Percentiles rank a stretch among this genome's conserved stretches.
Evolutionary conservation across 2,329 filamentous ascomycete species (phyloP).

Genomic region (Pseudonectria foliicola): DNA sequence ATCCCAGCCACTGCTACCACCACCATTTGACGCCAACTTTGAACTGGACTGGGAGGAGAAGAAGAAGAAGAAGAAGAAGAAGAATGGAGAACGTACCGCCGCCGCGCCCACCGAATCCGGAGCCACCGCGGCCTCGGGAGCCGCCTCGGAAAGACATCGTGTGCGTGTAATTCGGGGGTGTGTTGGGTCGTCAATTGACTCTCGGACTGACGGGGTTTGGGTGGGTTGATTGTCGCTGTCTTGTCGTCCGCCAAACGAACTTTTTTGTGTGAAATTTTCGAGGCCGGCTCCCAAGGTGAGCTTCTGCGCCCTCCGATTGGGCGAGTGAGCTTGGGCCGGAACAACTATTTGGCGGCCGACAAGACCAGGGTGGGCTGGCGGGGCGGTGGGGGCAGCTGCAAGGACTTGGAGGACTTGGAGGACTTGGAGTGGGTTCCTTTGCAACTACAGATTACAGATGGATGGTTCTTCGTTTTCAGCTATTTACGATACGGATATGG

Average conservation of each 20-base stretch:
- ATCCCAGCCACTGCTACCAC: too few relatives aligned
- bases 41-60: neutral
- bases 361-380: slow-evolving; percentile 2
- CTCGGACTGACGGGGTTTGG: neutral
- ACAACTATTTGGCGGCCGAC: slow-evolving; percentile 12
- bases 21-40: too few relatives aligned
- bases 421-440: too few relatives aligned
- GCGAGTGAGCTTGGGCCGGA: slow-evolving; percentile 7
- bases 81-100: slow-evolving; percentile 23
- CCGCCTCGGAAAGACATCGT: slow-evolving; percentile 34
- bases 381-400: slow-evolving; percentile 6
- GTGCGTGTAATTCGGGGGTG: slow-evolving; percentile 7
- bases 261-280: slow-evolving; percentile 27
- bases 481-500: too few relatives aligned
- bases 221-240: neutral
- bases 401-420: too few relatives aligned
- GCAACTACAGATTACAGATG: too few relatives aligned
- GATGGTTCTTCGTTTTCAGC: too few relatives aligned
- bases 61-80: neutral
- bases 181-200: too few relatives aligned
- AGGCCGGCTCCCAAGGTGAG: slow-evolving; percentile 12
- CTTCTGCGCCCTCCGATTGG: slow-evolving; percentile 17
- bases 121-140: slow-evolving; percentile 28
- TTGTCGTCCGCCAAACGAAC: slow-evolving; percentile 7
- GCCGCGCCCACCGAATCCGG: slow-evolving; percentile 28